phyloP scores from a whole-genome alignment of 805 yeast genomes.

The Suhomyces faveliae region DNA sequence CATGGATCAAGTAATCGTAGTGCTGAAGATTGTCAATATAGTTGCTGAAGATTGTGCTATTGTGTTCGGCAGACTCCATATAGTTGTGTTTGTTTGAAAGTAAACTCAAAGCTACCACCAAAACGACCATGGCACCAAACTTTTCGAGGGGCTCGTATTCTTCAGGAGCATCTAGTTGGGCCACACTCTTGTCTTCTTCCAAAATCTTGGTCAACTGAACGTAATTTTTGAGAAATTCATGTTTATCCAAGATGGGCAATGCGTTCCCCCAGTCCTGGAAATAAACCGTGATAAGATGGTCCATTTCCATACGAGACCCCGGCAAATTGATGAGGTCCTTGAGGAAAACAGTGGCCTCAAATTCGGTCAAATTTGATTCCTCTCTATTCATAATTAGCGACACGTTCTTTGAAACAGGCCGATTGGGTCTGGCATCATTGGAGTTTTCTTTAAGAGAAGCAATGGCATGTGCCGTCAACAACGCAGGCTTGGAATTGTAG shows the following conservation, averaged over 20 bases:
- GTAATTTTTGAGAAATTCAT: conserved; percentile 64
- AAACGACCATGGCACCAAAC: conserved; percentile 54
- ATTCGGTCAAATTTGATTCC: conserved; percentile 27
- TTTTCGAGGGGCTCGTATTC: conserved; percentile 44
- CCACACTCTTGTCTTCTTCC: conserved; percentile 25
- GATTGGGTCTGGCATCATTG: conserved; percentile 10
- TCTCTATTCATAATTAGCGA: conserved; percentile 27
- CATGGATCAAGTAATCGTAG: conserved; percentile 60
- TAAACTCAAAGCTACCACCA: conserved; percentile 48
- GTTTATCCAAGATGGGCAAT: conserved; percentile 68
- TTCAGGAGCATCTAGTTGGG: background rate
- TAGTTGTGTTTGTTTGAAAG: conserved; percentile 41
- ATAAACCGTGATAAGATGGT: conserved; percentile 62
- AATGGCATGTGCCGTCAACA: conserved; percentile 65
- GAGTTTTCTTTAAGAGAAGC: conserved; percentile 60
- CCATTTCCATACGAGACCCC: conserved; percentile 59
- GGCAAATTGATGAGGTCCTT: conserved; percentile 29
- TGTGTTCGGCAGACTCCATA: conserved; percentile 11
- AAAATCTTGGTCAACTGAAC: conserved; percentile 44
- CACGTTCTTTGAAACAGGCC: conserved; percentile 8
- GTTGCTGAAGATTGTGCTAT: conserved; percentile 15
- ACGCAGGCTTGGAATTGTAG: conserved; percentile 67
- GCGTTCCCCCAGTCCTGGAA: conserved; percentile 77
- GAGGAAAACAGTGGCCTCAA: conserved; percentile 49
- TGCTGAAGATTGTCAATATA: conserved; percentile 36